These are phyloP conservation scores for Coelastrella sp. DNA, from an alignment of 139 green algal genomes.

Conservation along the genomic window DNA sequence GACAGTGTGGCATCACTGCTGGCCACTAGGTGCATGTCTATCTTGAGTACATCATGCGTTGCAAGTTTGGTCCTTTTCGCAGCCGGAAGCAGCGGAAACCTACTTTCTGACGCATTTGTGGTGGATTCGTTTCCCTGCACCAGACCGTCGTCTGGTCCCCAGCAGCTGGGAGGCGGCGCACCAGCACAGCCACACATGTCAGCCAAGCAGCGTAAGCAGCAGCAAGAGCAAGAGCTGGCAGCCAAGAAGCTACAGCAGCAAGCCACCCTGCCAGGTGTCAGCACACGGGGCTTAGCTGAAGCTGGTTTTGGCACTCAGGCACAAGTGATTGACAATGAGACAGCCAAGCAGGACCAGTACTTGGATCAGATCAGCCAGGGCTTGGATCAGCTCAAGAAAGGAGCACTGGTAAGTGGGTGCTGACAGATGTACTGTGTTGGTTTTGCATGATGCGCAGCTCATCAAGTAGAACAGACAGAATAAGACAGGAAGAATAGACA, in stretches of 20 bases:
- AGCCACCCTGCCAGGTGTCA: constrained; percentile 22
- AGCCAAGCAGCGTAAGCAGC: too few relatives aligned
- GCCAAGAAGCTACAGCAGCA: constrained; percentile 36
- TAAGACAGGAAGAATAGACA: too few relatives aligned
- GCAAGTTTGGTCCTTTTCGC: too few relatives aligned
- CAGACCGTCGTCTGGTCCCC: neutral
- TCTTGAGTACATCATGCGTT: too few relatives aligned
- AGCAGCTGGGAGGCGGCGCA: neutral
- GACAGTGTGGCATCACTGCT: too few relatives aligned
- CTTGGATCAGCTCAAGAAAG: constrained; percentile 44
- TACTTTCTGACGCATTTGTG: too few relatives aligned
- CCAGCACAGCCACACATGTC: neutral
- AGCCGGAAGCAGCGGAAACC: too few relatives aligned
- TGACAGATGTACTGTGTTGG: too few relatives aligned
- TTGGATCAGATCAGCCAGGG: constrained; percentile 48
- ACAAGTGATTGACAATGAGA: constrained; percentile 19
- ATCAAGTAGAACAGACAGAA: too few relatives aligned
- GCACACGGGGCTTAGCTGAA: neutral
- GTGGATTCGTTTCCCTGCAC: neutral
- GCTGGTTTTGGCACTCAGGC: neutral
- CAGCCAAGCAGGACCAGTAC: constrained; percentile 48
- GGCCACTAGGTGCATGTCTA: too few relatives aligned
- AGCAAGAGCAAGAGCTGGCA: neutral
- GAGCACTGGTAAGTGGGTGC: constrained; percentile 12
- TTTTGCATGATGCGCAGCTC: too few relatives aligned